These are phyloP conservation scores for Trichoderma erinaceum DNA, from an alignment of 495 filamentous ascomycete genomes.

Conservation along the genomic window DNA sequence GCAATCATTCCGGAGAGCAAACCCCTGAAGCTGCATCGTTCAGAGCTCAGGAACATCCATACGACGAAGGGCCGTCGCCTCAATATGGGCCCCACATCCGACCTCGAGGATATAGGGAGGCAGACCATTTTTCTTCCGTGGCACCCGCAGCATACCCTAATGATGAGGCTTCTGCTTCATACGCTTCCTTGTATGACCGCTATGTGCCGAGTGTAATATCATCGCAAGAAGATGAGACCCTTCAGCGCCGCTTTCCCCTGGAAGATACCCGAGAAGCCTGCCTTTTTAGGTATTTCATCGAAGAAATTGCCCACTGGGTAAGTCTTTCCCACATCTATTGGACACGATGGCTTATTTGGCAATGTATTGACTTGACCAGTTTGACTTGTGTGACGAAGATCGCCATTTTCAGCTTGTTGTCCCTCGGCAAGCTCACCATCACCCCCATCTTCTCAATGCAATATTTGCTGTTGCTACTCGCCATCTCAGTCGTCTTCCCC, in stretches of 20 bases:
- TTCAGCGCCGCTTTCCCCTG: neutral
- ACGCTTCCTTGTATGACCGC: neutral
- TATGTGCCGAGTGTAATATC: neutral
- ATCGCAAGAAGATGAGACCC: neutral
- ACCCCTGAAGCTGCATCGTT: neutral
- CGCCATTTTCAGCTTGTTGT: constrained; percentile 12
- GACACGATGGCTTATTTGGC: neutral
- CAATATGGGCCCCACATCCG: neutral
- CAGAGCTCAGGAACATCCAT: neutral
- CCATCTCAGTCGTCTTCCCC: constrained; percentile 9
- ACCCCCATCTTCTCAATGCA: constrained; percentile 14
- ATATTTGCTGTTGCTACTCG: constrained; percentile 10
- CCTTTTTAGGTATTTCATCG: constrained; percentile 8
- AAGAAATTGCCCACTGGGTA: constrained; percentile 14
- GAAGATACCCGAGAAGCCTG: constrained; percentile 10
- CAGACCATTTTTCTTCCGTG: neutral
- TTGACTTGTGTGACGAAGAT: constrained; percentile 15
- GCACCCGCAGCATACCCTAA: neutral
- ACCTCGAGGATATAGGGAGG: neutral
- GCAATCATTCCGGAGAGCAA: neutral
- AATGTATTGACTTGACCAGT: constrained; percentile 1
- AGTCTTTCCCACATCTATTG: neutral
- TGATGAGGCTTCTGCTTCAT: neutral
- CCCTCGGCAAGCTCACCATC: neutral
- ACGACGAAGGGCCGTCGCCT: neutral